A percentile compares a stretch with the other conserved stretches of the same genome.
Evolutionary conservation across 345 rosid species (phyloP).

Genomic region (Salix caprea): DNA sequence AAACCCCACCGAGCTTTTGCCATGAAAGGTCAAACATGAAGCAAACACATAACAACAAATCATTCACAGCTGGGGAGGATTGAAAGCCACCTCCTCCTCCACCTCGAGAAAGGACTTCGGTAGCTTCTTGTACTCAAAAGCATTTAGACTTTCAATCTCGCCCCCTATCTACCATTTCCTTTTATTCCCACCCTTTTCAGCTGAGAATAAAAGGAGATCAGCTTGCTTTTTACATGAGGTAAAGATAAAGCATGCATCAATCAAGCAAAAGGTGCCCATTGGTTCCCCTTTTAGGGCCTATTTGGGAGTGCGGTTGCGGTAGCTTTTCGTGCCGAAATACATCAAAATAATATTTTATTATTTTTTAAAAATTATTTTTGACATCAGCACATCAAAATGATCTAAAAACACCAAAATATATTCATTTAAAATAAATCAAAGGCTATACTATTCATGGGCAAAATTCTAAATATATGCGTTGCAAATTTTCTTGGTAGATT

Average conservation of each 20-base stretch:
- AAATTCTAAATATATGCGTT: neutral
- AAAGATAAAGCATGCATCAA: conserved; percentile 33
- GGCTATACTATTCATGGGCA: neutral
- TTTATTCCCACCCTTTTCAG: conserved; percentile 9
- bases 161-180: neutral
- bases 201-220: conserved; percentile 38
- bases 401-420: too few relatives aligned
- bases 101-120: conserved; percentile 37
- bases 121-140: conserved; percentile 74
- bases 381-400: too few relatives aligned
- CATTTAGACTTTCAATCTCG: conserved; percentile 40
- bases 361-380: too few relatives aligned
- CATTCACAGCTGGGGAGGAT: conserved; percentile 40
- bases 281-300: conserved; percentile 11
- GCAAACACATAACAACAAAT: conserved; percentile 49
- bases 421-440: neutral
- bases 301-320: too few relatives aligned
- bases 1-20: conserved; percentile 47
- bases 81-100: conserved; percentile 20
- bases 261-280: conserved; percentile 39
- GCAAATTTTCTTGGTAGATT: too few relatives aligned
- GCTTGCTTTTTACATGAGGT: conserved; percentile 25
- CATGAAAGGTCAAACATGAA: conserved; percentile 60
- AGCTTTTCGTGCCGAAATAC: too few relatives aligned
- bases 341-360: too few relatives aligned